Evolutionary conservation across 495 filamentous ascomycete species (phyloP), one percentile per base, ranked within the genome.

Genomic region (Articulospora tetracladia): DNA sequence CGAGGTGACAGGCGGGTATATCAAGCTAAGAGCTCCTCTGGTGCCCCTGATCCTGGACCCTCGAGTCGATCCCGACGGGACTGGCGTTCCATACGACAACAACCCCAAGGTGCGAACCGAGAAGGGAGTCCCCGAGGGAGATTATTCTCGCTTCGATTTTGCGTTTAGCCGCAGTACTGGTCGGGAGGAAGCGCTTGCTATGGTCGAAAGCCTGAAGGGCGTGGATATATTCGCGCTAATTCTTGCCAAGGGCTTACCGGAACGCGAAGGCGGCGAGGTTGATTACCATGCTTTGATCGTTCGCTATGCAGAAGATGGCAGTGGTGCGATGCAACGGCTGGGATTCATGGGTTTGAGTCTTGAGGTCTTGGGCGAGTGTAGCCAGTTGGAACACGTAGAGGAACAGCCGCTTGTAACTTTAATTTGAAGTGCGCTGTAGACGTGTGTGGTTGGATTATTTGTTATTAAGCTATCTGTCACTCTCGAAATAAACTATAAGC

Each of bases 1-100:
- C 20, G 32, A 23, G 13, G 53, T 56, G 19, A 47, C n/a, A 22
- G 23, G 41, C 15, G 41, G 41, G 15, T 47, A 22, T 17, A 58
- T 55, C 28, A 58, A 58, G 44, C 10, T 58, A 20, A 19, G 36
- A 12, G 55, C 55, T 19, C 55, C 55, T 26, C 26, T 58, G n/a
- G 19, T 58, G 3, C 55, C 36, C 15, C 39, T 58, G 25, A 30
- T 46, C 15, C 41, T 58, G 15, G 41, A 47, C 41, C 4, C 3
- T 6, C 41, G 41, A 17, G 41, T 47, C 41, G 41, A 47, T 47
- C 41, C 20, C 10, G 53, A 44, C 10, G 41, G 41, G 41, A 47
- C 41, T 3, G 41, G 41, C 15, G 41, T 47, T 6, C 49, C 49
- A 25, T 52, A 52, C 25, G 22, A 52, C 24, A 52, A 52, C n/a